A percentile compares a stretch with the other conserved stretches of the same genome.
Conservation (phyloP, 2,329 filamentous ascomycete genomes). For the Penicillium sclerotiorum region DNA sequence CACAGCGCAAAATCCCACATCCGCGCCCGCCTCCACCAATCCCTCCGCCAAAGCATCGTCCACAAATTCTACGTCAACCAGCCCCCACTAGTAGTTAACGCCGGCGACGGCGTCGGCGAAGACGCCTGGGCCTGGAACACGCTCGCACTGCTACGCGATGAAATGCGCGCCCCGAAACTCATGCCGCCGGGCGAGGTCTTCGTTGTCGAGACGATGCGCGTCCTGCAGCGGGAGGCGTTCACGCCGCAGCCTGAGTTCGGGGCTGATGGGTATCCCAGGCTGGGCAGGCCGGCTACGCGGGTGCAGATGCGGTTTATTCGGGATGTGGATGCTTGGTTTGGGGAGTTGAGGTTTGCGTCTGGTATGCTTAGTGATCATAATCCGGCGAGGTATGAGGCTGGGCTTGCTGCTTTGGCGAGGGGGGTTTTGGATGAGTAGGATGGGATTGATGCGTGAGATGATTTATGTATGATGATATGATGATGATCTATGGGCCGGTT, state of each 20-base stretch:
- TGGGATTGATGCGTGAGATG: conserved; percentile 5
- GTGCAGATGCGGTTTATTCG: conserved; percentile 71
- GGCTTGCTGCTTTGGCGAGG: conserved; percentile 61
- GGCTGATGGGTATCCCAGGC: conserved; percentile 44
- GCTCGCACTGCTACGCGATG: conserved; percentile 65
- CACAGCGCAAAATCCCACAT: conserved; percentile 69
- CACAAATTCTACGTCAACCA: conserved; percentile 63
- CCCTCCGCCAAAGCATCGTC: conserved; percentile 63
- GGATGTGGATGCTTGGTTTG: conserved; percentile 70
- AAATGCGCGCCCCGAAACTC: conserved; percentile 70
- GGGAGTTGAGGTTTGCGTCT: conserved; percentile 70
- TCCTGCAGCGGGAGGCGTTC: conserved; percentile 70
- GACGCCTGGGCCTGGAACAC: conserved; percentile 70
- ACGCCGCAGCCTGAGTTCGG: conserved; percentile 36
- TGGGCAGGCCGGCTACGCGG: conserved; percentile 68
- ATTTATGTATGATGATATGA: not conserved
- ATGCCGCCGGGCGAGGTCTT: conserved; percentile 78
- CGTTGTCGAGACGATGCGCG: conserved; percentile 67
- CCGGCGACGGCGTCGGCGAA: conserved; percentile 59
- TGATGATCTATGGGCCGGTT: not conserved
- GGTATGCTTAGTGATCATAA: conserved; percentile 78
- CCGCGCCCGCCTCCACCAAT: conserved; percentile 66
- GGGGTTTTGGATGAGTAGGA: conserved; percentile 49
- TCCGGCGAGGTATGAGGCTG: conserved; percentile 72
- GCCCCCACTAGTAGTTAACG: conserved; percentile 46